Conservation (phyloP, 116 monocot genomes). For the Dioscorea cayenensis region DNA sequence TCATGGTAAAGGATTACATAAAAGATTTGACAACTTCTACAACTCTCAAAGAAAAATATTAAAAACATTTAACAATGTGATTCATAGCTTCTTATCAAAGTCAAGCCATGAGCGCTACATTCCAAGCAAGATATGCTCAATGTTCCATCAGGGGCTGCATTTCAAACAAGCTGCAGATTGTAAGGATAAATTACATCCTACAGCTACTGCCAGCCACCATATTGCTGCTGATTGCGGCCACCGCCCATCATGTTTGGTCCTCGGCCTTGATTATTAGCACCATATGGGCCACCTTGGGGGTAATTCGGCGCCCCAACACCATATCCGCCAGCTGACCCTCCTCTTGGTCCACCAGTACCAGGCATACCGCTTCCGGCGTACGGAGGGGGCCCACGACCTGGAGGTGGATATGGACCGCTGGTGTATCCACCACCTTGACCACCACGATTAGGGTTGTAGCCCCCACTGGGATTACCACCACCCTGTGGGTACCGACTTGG, state of each 20-base stretch:
- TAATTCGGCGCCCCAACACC: slow-evolving; percentile 51
- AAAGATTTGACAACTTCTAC: too few species aligned
- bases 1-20: too few species aligned
- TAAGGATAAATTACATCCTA: not conserved
- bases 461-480: slow-evolving; percentile 59
- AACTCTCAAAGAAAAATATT: too few species aligned
- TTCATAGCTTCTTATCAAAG: too few species aligned
- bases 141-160: too few species aligned
- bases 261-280: slow-evolving; percentile 44
- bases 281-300: slow-evolving; percentile 67
- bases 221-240: slow-evolving; percentile 59
- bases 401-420: slow-evolving; percentile 54
- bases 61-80: too few species aligned
- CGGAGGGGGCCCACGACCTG: slow-evolving; percentile 36
- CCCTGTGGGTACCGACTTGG: slow-evolving; percentile 64
- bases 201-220: slow-evolving; percentile 42
- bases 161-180: not conserved
- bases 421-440: slow-evolving; percentile 54
- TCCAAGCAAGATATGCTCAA: too few species aligned
- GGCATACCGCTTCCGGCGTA: slow-evolving; percentile 41
- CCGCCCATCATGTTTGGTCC: slow-evolving; percentile 56
- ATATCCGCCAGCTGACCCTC: slow-evolving; percentile 33
- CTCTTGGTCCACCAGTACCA: slow-evolving; percentile 51
- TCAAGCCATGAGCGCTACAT: too few species aligned
- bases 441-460: slow-evolving; percentile 68